Base-by-base conservation (phyloP, 768 basidiomycete genomes). In the Kwoniella shandongensis region DNA sequence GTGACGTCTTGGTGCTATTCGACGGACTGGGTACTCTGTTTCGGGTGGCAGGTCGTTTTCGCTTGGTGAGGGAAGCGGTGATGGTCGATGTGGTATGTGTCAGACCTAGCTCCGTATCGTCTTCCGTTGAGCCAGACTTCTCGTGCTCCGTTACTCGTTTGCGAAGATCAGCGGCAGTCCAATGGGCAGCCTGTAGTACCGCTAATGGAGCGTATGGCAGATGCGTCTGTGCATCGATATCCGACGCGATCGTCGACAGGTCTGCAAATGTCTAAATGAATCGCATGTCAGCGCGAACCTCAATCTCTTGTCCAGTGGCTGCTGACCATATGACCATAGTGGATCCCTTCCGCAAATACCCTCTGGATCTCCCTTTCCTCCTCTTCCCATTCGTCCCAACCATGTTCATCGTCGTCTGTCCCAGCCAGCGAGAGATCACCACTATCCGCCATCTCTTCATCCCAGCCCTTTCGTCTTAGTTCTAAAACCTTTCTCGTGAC, bases 251-350 rank as follows among this genome's bases (percentile, higher is more conserved):
- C 18, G 77, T 70, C 38, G 88, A 83, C 27, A 94, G 80, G 70
- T 92, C 88, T 23, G 92, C 90, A 69, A 88, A 83, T 12, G 82
- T 78, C 91, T 92, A 68, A n/a, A 44, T 25, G 5, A 2, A 35
- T 46, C 6, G 22, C 23, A 48, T 5, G 35, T n/a, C 20, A 57
- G 49, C 7, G 12, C 25, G n/a, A n/a, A n/a, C n/a, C n/a, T n/a
- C n/a, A n/a, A n/a, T n/a, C n/a, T n/a, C n/a, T n/a, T n/a, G n/a
- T n/a, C n/a, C n/a, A n/a, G n/a, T n/a, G n/a, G n/a, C n/a, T 59
- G 76, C 81, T 45, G 59, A 89, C 90, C 88, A 94, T 88, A 70
- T 92, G 89, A 4, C 82, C 78, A 72, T 93, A 94, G 75, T 91
- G 87, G 5, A 94, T 89, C 10, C 88, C 88, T 23, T 83, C 78